Base-by-base conservation (phyloP, 495 filamentous ascomycete species). In the Lepidopterella palustris region DNA sequence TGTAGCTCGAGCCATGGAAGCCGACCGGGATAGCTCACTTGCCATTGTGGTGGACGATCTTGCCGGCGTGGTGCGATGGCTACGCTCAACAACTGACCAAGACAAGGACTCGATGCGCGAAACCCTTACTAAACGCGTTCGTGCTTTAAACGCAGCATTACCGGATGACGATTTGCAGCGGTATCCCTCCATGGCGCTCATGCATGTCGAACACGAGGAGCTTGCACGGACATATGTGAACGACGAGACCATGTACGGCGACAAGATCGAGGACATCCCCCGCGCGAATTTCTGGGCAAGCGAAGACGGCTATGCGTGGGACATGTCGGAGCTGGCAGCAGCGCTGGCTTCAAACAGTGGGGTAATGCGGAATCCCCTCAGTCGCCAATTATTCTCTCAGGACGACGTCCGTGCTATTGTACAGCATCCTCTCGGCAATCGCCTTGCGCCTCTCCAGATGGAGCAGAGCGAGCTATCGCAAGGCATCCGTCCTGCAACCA, bases 231-330 rank as follows among this genome's bases (percentile, higher is more conserved):
- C 51, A 6, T 74, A 74, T 47, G 57, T 62, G 59, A 74, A 74
- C 49, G 18, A 21, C 1, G 58, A 65, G 23, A 74, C 71, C 11
- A 71, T 73, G 68, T 35, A 42, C 10, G 25, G 15, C 2, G 60
- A 62, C 18, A 23, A 52, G 8, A 55, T 73, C 11, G 49, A 58
- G 15, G 63, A 59, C 18, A 74, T 74, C 10, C 64, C 59, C 18
- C 45, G 66, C 13, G 53, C 51, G 10, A 62, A 64, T 39, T 71
- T 73, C 60, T 63, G 61, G 21, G 62, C 51, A 18, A 71, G 58
- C 58, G 69, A 72, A 51, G 73, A 73, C 20, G 61, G 70, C 13
- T 78, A 79, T 55, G 71, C 75, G 2, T 75, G 77, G 70, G 75
- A 76, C 58, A 73, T 74, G 68, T 60, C 58, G 26, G 71, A 73